These are phyloP conservation scores for Claviceps africana DNA, from an alignment of 2,329 filamentous ascomycete genomes.

Conservation along the genomic window DNA sequence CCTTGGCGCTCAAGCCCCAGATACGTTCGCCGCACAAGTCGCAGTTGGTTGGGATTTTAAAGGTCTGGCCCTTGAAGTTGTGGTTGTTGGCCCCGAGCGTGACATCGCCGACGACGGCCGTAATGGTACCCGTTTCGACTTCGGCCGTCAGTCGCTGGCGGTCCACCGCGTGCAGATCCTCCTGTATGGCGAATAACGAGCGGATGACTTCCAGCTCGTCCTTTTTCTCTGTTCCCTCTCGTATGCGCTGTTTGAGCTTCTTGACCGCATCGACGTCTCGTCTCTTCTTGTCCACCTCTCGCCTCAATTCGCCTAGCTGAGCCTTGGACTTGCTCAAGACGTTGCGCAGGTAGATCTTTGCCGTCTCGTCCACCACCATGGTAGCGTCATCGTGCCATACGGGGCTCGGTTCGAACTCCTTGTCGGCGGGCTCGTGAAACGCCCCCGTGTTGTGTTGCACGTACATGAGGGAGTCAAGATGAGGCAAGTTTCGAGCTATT, in stretches of 20 bases:
- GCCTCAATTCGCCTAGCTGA: conserved; percentile 63
- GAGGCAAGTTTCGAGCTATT: conserved; percentile 75
- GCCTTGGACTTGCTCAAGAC: conserved; percentile 81
- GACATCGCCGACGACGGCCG: conserved; percentile 79
- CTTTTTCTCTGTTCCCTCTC: conserved; percentile 73
- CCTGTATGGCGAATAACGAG: conserved; percentile 71
- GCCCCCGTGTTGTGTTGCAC: conserved; percentile 74
- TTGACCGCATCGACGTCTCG: conserved; percentile 72
- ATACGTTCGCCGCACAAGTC: conserved; percentile 93
- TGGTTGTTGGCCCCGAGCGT: conserved; percentile 88
- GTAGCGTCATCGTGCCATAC: conserved; percentile 90
- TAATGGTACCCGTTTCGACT: conserved; percentile 86
- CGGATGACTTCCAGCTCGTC: conserved; percentile 78
- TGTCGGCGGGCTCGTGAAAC: conserved; percentile 75
- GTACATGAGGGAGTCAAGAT: conserved; percentile 96
- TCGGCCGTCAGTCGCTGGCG: conserved; percentile 76
- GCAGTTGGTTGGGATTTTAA: conserved; percentile 98
- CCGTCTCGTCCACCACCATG: conserved; percentile 75
- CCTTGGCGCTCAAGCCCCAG: conserved; percentile 93
- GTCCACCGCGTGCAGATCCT: conserved; percentile 72
- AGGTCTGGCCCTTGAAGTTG: conserved; percentile 97
- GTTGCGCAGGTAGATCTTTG: conserved; percentile 84
- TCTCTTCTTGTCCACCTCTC: conserved; percentile 73
- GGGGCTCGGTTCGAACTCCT: conserved; percentile 82
- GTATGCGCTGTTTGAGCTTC: conserved; percentile 57